Evolutionary conservation across 139 green algal genomes (phyloP).

Genomic region (Haematococcus lacustris): DNA sequence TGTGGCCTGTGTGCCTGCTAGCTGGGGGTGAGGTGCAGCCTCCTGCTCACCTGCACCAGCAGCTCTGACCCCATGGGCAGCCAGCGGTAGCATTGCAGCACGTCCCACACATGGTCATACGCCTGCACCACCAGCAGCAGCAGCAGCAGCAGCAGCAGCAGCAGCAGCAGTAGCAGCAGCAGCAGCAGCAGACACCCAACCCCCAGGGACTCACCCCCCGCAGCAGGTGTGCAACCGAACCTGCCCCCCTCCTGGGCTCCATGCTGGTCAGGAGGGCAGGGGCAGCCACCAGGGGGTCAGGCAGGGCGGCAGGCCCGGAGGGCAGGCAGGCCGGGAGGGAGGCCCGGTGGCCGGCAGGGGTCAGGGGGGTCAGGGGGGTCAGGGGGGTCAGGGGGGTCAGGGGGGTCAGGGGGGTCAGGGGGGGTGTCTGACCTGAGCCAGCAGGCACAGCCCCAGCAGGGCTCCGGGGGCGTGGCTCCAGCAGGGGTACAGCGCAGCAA

Average conservation of each 20-base stretch:
- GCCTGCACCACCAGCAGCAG: slow-evolving; percentile 17
- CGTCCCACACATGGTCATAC: slow-evolving; percentile 55
- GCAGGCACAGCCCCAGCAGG: slow-evolving; percentile 77
- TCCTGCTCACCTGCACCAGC: slow-evolving; percentile 54
- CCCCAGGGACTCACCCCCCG: background rate
- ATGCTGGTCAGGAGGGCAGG: background rate
- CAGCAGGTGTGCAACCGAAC: background rate
- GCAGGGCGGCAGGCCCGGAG: too few relatives aligned
- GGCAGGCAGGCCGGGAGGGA: background rate
- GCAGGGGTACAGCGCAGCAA: slow-evolving; percentile 68
- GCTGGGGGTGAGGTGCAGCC: too few relatives aligned
- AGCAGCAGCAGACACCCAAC: background rate
- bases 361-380: too few relatives aligned
- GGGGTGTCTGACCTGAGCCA: slow-evolving; percentile 43
- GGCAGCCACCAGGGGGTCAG: background rate
- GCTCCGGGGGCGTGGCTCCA: slow-evolving; percentile 76
- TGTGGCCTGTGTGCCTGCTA: too few relatives aligned
- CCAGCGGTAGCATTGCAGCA: slow-evolving; percentile 44
- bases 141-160: background rate
- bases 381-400: background rate
- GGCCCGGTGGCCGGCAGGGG: too few relatives aligned
- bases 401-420: background rate
- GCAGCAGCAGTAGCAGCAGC: too few relatives aligned
- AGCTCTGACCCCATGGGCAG: slow-evolving; percentile 55
- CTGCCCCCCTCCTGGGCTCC: background rate